A percentile compares a stretch with the other conserved stretches of the same genome.
Conservation (phyloP, 2,329 filamentous ascomycete genomes). For the Hypoxylon rubiginosum region DNA sequence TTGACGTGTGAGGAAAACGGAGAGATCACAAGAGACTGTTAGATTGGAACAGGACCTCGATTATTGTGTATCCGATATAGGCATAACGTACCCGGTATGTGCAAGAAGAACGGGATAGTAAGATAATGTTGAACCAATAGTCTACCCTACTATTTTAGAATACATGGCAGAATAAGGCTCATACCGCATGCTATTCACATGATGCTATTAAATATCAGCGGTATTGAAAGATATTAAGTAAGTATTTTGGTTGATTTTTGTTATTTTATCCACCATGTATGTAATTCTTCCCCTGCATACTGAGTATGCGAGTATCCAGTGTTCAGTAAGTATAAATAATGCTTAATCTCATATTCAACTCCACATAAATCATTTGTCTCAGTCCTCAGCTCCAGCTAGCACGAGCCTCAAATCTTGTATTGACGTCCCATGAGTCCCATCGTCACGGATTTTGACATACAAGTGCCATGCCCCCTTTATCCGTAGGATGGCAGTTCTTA, state of each 20-base stretch:
- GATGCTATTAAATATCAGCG: too few species aligned
- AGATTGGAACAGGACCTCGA: neutral
- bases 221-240: too few species aligned
- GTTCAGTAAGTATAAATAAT: too few species aligned
- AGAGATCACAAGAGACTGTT: neutral
- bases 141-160: too few species aligned
- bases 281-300: too few species aligned
- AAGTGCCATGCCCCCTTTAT: slow-evolving; percentile 48
- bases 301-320: too few species aligned
- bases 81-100: neutral
- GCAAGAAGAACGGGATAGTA: neutral
- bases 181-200: too few species aligned
- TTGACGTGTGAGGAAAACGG: neutral
- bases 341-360: neutral
- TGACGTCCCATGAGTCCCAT: too few species aligned
- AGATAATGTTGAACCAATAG: too few species aligned
- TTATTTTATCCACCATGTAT: too few species aligned
- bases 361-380: neutral
- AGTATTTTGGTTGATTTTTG: too few species aligned
- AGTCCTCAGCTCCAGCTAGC: neutral
- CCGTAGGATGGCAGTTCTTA: slow-evolving; percentile 41
- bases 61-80: neutral
- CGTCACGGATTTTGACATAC: slow-evolving; percentile 2
- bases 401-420: slow-evolving; percentile 31
- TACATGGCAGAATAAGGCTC: too few species aligned